Percentiles rank a stretch among this genome's conserved stretches.
Evolutionary conservation across 192 early-diverging fungal genomes (phyloP).

Genomic region (Entomortierella beljakovae): DNA sequence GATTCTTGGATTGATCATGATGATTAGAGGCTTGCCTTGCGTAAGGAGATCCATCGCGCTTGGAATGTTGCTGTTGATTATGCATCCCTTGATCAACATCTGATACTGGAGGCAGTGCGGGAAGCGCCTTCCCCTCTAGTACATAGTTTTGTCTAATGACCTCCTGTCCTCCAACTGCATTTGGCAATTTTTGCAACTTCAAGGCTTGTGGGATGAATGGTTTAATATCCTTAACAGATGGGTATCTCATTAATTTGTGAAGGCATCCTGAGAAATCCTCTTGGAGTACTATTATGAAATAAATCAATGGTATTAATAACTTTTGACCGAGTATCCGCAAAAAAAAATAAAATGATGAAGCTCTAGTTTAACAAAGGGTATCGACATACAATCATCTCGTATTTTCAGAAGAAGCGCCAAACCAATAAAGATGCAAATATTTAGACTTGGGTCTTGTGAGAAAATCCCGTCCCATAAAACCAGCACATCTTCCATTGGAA

Average conservation of each 20-base stretch:
- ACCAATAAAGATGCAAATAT: conserved; percentile 86
- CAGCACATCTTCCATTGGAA: conserved; percentile 75
- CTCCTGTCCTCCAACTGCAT: conserved; percentile 57
- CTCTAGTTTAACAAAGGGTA: too few relatives aligned
- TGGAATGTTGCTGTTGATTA: conserved; percentile 9
- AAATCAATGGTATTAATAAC: background rate
- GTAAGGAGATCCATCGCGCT: conserved; percentile 9
- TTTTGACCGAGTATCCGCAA: background rate
- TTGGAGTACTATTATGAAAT: conserved; percentile 56
- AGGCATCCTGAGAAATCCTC: conserved; percentile 76
- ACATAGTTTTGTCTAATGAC: conserved; percentile 70
- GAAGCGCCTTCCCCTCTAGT: conserved; percentile 54
- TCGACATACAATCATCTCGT: conserved; percentile 75
- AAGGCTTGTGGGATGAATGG: conserved; percentile 74
- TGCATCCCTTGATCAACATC: conserved; percentile 9
- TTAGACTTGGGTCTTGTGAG: conserved; percentile 80
- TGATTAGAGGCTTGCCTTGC: conserved; percentile 5
- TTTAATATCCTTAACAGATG: conserved; percentile 60
- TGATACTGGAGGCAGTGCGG: conserved; percentile 7
- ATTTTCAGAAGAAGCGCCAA: conserved; percentile 80
- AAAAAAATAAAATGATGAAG: too few relatives aligned
- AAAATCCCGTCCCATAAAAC: conserved; percentile 94
- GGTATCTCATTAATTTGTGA: conserved; percentile 71
- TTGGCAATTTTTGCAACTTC: conserved; percentile 63
- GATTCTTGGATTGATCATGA: conserved; percentile 20